phyloP scores from a whole-genome alignment of 495 filamentous ascomycete species.

The Podospora anserina region DNA sequence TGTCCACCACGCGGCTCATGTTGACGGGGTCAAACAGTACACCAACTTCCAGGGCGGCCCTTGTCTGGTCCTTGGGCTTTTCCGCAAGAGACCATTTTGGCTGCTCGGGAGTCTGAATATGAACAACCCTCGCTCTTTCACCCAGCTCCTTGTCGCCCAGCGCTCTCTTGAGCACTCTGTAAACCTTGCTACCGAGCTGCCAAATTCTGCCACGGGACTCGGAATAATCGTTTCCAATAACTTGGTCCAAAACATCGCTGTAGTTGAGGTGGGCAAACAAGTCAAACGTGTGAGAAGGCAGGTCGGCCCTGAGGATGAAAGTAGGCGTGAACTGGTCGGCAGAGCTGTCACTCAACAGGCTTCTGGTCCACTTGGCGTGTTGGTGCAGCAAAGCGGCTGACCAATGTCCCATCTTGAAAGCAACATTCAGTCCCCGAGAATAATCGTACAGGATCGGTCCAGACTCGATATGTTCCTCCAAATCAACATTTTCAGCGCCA shows the following conservation, averaged over 20 bases:
- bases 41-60: conserved; percentile 53
- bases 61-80: conserved; percentile 23
- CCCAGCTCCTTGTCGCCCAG: conserved; percentile 48
- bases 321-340: conserved; percentile 77
- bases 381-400: conserved; percentile 67
- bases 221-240: conserved; percentile 11
- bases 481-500: conserved; percentile 28
- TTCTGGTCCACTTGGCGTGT: conserved; percentile 67
- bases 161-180: conserved; percentile 62
- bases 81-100: conserved; percentile 42
- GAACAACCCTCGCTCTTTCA: conserved; percentile 66
- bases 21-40: conserved; percentile 70
- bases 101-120: conserved; percentile 45
- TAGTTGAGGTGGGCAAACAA: conserved; percentile 41
- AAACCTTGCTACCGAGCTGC: conserved; percentile 49
- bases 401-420: conserved; percentile 90
- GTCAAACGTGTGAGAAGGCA: conserved; percentile 70
- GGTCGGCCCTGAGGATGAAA: conserved; percentile 72
- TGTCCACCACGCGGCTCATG: conserved; percentile 70
- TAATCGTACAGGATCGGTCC: conserved; percentile 63
- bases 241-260: conserved; percentile 15
- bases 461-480: conserved; percentile 36
- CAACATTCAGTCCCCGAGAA: conserved; percentile 67
- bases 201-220: conserved; percentile 35
- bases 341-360: conserved; percentile 67